phyloP scores from a whole-genome alignment of 768 basidiomycete species.

The Boletus pseudopeckii region DNA sequence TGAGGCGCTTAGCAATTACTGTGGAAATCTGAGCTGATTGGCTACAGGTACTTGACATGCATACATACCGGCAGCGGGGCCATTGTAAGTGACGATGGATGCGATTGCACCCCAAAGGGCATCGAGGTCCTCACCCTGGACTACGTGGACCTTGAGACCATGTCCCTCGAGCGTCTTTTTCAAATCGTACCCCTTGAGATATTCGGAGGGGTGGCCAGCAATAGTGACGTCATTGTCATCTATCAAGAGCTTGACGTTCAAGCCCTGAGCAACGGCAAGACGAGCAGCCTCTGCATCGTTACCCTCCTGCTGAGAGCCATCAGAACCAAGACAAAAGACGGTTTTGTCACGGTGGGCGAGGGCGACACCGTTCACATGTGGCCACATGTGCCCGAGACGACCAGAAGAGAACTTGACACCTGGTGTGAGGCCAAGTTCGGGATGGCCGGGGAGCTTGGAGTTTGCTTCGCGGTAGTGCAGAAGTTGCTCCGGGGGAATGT shows the following conservation, averaged over 20 bases:
- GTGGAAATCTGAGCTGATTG: neutral
- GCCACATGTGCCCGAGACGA: constrained; percentile 91
- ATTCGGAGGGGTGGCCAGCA: constrained; percentile 85
- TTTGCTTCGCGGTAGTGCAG: constrained; percentile 84
- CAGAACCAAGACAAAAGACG: constrained; percentile 82
- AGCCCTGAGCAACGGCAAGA: constrained; percentile 75
- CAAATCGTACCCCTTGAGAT: constrained; percentile 75
- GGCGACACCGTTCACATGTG: constrained; percentile 81
- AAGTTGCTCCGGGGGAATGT: constrained; percentile 69
- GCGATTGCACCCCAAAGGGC: constrained; percentile 67
- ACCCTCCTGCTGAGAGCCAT: constrained; percentile 89
- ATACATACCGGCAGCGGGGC: constrained; percentile 70
- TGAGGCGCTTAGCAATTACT: constrained; percentile 69
- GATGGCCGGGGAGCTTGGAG: constrained; percentile 85
- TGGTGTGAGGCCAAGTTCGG: constrained; percentile 86
- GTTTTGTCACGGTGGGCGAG: constrained; percentile 74
- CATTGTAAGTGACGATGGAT: constrained; percentile 54
- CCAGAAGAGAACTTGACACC: constrained; percentile 92
- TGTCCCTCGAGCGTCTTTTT: constrained; percentile 74
- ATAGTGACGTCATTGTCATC: constrained; percentile 93
- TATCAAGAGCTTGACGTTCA: constrained; percentile 84
- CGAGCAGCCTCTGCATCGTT: constrained; percentile 89
- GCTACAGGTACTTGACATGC: neutral
- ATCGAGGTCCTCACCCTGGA: constrained; percentile 78
- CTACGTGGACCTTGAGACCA: constrained; percentile 71